Percentiles rank a stretch among this genome's conserved stretches.
Evolutionary conservation across 768 basidiomycete species (phyloP).

Genomic region (Cytidiella melzeri): DNA sequence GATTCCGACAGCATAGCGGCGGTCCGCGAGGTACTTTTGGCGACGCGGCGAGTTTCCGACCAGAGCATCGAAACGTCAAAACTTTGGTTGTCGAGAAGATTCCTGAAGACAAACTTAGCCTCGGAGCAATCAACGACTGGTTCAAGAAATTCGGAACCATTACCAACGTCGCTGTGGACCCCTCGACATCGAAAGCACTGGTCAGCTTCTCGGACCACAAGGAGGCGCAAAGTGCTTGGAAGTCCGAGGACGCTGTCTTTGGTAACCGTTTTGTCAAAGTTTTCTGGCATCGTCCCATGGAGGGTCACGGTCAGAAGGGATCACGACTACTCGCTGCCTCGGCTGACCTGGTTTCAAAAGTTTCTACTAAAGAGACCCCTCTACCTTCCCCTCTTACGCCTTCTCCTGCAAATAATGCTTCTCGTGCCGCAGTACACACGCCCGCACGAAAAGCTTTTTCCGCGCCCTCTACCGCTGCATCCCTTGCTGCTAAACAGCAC

Average conservation of each 20-base stretch:
- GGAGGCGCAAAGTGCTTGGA: slow-evolving; percentile 87
- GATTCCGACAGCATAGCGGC: slow-evolving; percentile 32
- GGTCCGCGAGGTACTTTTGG: slow-evolving; percentile 54
- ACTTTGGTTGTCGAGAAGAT: slow-evolving; percentile 94
- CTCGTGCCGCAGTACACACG: slow-evolving; percentile 22
- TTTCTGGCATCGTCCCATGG: slow-evolving; percentile 93
- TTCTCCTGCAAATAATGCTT: slow-evolving; percentile 14
- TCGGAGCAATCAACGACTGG: slow-evolving; percentile 77
- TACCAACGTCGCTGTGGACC: slow-evolving; percentile 86
- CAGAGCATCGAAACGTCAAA: slow-evolving; percentile 63
- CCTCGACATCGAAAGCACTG: slow-evolving; percentile 66
- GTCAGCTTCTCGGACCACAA: slow-evolving; percentile 81
- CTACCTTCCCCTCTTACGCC: slow-evolving; percentile 16
- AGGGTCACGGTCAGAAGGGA: slow-evolving; percentile 80
- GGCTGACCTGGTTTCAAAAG: slow-evolving; percentile 67
- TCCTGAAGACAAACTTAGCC: slow-evolving; percentile 73
- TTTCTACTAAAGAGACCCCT: slow-evolving; percentile 32
- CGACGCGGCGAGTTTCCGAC: slow-evolving; percentile 61
- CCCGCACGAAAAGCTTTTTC: slow-evolving; percentile 14
- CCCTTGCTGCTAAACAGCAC: slow-evolving; percentile 69
- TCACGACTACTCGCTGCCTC: slow-evolving; percentile 76
- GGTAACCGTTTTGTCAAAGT: slow-evolving; percentile 92
- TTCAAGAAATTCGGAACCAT: slow-evolving; percentile 91
- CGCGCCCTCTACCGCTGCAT: slow-evolving; percentile 33
- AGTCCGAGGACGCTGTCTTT: slow-evolving; percentile 91